Evolutionary conservation across 140 eudicot species (phyloP), one percentile per base, ranked within the genome.

Genomic region (Bidens hawaiensis): DNA sequence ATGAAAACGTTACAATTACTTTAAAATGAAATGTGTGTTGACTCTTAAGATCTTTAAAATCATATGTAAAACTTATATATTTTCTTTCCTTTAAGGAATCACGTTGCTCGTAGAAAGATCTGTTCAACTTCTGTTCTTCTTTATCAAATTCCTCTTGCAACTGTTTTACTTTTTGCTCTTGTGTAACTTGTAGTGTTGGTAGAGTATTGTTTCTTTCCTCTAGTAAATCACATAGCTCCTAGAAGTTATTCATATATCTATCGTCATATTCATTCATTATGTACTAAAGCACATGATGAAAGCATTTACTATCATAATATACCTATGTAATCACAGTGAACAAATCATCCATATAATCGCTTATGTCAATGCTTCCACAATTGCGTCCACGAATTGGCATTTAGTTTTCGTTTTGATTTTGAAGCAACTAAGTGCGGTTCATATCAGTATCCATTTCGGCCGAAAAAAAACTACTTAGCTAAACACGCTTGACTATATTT

Each of bases 141-240:
- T 78, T 85, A n/a, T 93, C 81, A 64, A 88, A 85, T 59, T 88
- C 93, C 63, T 64, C 50, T 21, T 60, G 70, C 64, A 85, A 61
- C 26, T 76, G 79, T 50, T 85, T 87, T 43, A 85, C 67, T 75
- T 85, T 84, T 27, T 69, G 69, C 66, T 83, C 94, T 65, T 90
- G 82, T 38, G 62, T 75, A 63, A 77, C 78, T 53, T 86, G 87
- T 78, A 81, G 55, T 47, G 70, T 64, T 27, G 79, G 71, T 51
- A 83, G 76, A 68, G 83, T 64, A 66, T 76, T 79, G 79, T 60
- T 81, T 79, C 77, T 83, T 59, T 86, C 97, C 77, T 89, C 93
- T 67, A 83, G 69, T 54, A 79, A 34, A 74, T 81, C 94, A 71
- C 82, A 75, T 52, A 81, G 84, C 66, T 90, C 97, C 97, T 90